A percentile compares a stretch with the other conserved stretches of the same genome.
These are phyloP conservation scores for Cynara cardunculus DNA, from an alignment of 129 eudicot species.

Conservation along the genomic window DNA sequence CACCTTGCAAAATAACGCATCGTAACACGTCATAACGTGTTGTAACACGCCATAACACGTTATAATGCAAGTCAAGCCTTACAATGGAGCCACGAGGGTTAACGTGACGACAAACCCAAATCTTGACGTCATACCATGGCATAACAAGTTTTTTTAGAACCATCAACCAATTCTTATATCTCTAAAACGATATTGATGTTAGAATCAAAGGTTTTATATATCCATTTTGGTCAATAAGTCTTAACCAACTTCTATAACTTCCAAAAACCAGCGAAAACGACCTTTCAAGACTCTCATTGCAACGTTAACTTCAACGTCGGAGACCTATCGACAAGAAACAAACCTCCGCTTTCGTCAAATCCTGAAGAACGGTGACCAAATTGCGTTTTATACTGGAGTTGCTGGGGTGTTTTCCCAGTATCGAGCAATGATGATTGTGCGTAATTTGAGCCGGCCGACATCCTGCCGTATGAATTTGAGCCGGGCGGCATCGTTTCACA, in stretches of 20 bases:
- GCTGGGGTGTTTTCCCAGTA: neutral
- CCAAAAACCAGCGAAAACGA: neutral
- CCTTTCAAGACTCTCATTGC: neutral
- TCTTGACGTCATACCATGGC: too few species aligned
- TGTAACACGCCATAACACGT: too few species aligned
- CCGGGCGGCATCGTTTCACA: neutral
- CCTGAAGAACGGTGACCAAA: neutral
- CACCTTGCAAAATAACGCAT: too few species aligned
- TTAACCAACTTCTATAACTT: conserved; percentile 13
- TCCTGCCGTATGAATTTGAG: neutral
- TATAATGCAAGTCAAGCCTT: too few species aligned
- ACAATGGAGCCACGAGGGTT: too few species aligned
- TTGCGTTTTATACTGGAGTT: conserved; percentile 5
- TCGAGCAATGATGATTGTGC: conserved; percentile 15
- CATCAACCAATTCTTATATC: conserved; percentile 7
- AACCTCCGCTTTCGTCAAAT: conserved; percentile 19
- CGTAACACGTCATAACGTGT: too few species aligned
- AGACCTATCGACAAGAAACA: conserved; percentile 17
- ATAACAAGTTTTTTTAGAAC: too few species aligned
- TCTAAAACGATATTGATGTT: neutral
- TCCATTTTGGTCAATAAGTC: conserved; percentile 18
- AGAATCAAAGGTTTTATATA: conserved; percentile 15
- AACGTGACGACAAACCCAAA: too few species aligned
- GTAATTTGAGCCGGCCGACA: neutral
- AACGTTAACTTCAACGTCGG: conserved; percentile 25